Percentiles rank a stretch among this genome's conserved stretches.
These are phyloP conservation scores for Eucalyptus erythrocorys DNA, from an alignment of 345 rosid species.

Conservation along the genomic window DNA sequence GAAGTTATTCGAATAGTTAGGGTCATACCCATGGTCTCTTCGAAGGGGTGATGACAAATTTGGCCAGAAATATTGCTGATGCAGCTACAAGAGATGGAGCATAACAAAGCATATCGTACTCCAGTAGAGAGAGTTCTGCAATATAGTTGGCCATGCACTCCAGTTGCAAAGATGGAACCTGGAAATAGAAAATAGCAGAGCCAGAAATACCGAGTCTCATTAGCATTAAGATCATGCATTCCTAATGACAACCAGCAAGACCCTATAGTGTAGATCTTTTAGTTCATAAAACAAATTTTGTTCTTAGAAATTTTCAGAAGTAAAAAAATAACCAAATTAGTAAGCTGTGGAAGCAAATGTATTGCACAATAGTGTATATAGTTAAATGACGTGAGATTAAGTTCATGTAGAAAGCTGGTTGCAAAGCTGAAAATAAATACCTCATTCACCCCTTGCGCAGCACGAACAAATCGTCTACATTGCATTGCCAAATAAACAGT, in stretches of 20 bases:
- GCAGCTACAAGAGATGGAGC: conserved; percentile 84
- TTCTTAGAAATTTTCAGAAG: background rate
- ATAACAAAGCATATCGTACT: conserved; percentile 62
- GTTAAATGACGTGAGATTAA: background rate
- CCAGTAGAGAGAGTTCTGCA: conserved; percentile 67
- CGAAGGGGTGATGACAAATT: conserved; percentile 55
- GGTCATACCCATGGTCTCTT: conserved; percentile 77
- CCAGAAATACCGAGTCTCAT: background rate
- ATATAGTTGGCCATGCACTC: conserved; percentile 82
- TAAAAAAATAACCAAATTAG: background rate
- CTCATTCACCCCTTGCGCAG: conserved; percentile 74
- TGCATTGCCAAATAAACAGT: background rate
- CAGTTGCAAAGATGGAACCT: conserved; percentile 62
- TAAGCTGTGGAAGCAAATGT: background rate
- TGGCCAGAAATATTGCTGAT: conserved; percentile 79
- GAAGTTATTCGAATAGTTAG: background rate
- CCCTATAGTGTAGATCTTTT: background rate
- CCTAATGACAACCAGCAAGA: background rate
- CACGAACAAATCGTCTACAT: conserved; percentile 76
- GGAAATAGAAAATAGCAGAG: background rate
- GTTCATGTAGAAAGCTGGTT: background rate
- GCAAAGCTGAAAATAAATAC: conserved; percentile 16
- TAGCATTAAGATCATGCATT: background rate
- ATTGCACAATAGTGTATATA: background rate
- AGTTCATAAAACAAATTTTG: background rate